phyloP scores from a whole-genome alignment of 2,329 filamentous ascomycete species.

The Thielaviopsis ethacetica region DNA sequence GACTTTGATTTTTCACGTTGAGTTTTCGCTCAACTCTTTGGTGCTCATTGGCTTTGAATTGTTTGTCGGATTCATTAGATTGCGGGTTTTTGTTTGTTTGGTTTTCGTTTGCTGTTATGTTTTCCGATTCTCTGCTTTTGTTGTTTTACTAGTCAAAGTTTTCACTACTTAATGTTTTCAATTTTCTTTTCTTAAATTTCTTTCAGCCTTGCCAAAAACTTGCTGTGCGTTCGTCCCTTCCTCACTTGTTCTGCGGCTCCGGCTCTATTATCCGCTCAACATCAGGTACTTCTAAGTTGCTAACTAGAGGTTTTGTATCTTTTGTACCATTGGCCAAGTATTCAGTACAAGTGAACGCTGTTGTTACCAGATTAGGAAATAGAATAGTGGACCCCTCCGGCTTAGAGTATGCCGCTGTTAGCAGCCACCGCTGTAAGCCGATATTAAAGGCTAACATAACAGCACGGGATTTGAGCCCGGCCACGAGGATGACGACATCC shows the following conservation, averaged over 20 bases:
- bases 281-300: neutral
- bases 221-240: neutral
- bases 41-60: no score
- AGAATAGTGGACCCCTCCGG: neutral
- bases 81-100: neutral
- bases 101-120: neutral
- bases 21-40: neutral
- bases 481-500: neutral
- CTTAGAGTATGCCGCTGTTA: neutral
- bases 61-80: neutral
- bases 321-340: neutral
- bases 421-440: neutral
- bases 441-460: neutral
- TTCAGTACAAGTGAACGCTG: neutral
- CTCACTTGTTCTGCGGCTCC: neutral
- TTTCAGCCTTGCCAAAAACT: neutral
- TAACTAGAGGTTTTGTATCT: neutral
- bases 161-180: neutral
- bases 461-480: neutral
- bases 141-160: neutral
- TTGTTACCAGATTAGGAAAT: neutral
- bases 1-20: neutral
- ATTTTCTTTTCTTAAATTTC: neutral
- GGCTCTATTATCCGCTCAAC: neutral
- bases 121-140: slow-evolving; percentile 5